A percentile compares a stretch with the other conserved stretches of the same genome.
These are phyloP conservation scores for Cotoneaster glaucophyllus DNA, from an alignment of 306 rosid genomes.

Conservation along the genomic window DNA sequence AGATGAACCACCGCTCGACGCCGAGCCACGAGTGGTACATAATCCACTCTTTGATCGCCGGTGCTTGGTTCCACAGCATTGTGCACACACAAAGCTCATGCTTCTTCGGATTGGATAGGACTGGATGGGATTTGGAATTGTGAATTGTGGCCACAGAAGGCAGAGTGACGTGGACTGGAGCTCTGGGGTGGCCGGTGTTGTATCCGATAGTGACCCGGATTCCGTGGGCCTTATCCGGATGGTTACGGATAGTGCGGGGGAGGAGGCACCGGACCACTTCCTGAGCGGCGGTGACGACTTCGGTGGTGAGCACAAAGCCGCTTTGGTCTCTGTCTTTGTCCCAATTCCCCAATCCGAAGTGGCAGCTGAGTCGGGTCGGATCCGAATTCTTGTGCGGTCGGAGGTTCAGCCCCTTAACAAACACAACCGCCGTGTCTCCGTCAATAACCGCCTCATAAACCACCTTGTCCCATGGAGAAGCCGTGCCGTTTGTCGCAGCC, in stretches of 20 bases:
- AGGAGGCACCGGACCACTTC: slow-evolving; percentile 75
- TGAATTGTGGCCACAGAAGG: slow-evolving; percentile 63
- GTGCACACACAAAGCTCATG: slow-evolving; percentile 82
- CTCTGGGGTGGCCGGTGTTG: slow-evolving; percentile 20
- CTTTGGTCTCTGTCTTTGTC: slow-evolving; percentile 20
- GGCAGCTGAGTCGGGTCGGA: slow-evolving; percentile 62
- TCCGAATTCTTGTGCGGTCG: slow-evolving; percentile 72
- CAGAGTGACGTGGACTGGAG: slow-evolving; percentile 26
- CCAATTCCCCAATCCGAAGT: slow-evolving; percentile 35
- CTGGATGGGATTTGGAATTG: not conserved
- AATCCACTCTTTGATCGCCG: slow-evolving; percentile 75
- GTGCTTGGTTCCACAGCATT: slow-evolving; percentile 94
- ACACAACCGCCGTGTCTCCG: slow-evolving; percentile 61
- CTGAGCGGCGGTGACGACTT: slow-evolving; percentile 72
- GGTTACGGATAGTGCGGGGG: slow-evolving; percentile 42
- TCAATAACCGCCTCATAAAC: slow-evolving; percentile 80
- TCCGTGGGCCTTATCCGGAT: slow-evolving; percentile 44
- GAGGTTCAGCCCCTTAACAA: slow-evolving; percentile 83
- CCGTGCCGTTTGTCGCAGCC: slow-evolving; percentile 23
- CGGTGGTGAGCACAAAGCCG: slow-evolving; percentile 31
- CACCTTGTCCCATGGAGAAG: slow-evolving; percentile 53
- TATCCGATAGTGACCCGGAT: slow-evolving; percentile 54
- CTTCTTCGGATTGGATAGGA: slow-evolving; percentile 23
- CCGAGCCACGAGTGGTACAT: slow-evolving; percentile 94
- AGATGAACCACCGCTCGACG: slow-evolving; percentile 87